Evolutionary conservation across 176 grass and related monocot genomes (phyloP).

Genomic region (Dendrocalamus sinicus): DNA sequence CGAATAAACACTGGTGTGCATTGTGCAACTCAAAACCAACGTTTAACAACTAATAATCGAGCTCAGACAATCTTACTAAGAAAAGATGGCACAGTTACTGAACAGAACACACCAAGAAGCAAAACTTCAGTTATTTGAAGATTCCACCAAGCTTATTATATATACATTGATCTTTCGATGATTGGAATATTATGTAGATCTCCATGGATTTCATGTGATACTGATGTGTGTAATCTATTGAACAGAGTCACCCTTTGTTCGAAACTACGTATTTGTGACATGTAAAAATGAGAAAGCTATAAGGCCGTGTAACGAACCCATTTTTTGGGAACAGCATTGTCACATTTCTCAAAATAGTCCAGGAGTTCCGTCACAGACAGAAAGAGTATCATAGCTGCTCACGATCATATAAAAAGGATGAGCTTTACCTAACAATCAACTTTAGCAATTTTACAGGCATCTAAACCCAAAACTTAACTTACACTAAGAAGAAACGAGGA

Average conservation of each 20-base stretch:
- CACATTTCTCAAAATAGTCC: too few relatives aligned
- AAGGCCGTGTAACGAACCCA: background rate
- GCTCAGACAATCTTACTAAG: background rate
- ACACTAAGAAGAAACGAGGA: too few relatives aligned
- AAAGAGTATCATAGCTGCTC: too few relatives aligned
- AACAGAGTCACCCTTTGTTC: background rate
- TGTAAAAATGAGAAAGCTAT: conserved; percentile 1
- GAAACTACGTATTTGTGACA: background rate
- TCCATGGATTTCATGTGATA: background rate
- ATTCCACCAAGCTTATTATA: background rate
- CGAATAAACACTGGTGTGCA: background rate
- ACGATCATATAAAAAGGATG: too few relatives aligned
- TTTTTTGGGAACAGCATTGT: too few relatives aligned
- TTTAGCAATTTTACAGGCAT: too few relatives aligned
- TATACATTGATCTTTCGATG: background rate
- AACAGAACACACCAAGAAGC: background rate
- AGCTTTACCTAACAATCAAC: too few relatives aligned
- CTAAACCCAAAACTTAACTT: too few relatives aligned
- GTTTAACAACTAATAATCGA: background rate
- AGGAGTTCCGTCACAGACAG: too few relatives aligned
- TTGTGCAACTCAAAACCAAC: background rate
- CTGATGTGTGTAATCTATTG: background rate
- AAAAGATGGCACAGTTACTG: background rate
- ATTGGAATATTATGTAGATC: background rate
- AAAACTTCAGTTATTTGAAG: background rate